Base-by-base conservation (phyloP, 208 protist species). In the Lotmaria passim region DNA sequence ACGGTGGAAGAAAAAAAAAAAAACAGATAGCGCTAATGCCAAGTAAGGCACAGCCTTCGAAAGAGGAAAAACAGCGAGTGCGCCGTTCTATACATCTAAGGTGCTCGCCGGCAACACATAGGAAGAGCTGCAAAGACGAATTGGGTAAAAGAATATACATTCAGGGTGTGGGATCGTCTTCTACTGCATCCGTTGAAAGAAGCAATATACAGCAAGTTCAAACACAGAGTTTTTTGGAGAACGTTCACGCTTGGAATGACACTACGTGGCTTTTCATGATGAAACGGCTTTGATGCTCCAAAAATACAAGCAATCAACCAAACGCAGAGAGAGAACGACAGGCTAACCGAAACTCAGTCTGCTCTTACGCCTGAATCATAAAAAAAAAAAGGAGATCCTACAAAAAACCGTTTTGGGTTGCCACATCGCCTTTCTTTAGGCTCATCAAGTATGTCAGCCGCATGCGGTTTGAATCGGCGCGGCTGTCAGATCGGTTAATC, bases 401-500 rank as follows among this genome's bases (percentile, higher is more conserved):
- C 0, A 75, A 47, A 63, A 97, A 95, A 7, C 89, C 87, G 28
- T 86, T 68, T 44, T 95, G 89, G 21, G 80, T 70, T 2, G 89
- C 90, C 36, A 97, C 89, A 44, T 94, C 86, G 7, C 93, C 93
- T 66, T 94, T 95, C 70, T 95, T 94, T 19, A 97, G 73, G 21
- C 78, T 87, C 87, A 93, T 90, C 57, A 96, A 64, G 71, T 97
- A 97, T 28, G 87, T 83, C 23, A 97, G 69, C 1, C 93, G 84
- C 15, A 89, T 75, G 48, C 90, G 91, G 56, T 83, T 76, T 0
- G 82, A 82, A 38, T 97, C 89, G 4, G 90, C 79, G 31, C 85
- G 72, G 21, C 77, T 70, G 57, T 93, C 81, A 24, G 81, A 73
- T 47, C 93, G 90, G 53, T 88, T 90, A 44, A 95, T 78, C 4